Evolutionary conservation across 2,329 filamentous ascomycete genomes (phyloP).

Genomic region (Fusarium oligoseptatum): DNA sequence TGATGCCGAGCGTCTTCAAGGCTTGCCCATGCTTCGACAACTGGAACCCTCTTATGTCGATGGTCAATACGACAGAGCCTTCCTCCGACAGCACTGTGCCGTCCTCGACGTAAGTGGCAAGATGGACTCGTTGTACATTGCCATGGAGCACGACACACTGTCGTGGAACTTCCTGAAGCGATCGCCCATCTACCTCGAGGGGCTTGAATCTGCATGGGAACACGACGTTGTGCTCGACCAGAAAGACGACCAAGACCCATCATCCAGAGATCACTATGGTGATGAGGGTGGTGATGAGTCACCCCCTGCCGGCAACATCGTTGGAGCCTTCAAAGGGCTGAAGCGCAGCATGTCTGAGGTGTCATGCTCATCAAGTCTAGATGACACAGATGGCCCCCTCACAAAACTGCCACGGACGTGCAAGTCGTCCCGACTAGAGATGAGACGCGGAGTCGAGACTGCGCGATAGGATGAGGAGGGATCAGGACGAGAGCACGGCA

Average conservation of each 20-base stretch:
- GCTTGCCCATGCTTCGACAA: constrained; percentile 70
- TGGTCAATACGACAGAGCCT: constrained; percentile 62
- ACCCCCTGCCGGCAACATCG: constrained; percentile 39
- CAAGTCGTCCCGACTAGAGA: constrained; percentile 55
- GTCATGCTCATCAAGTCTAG: constrained; percentile 56
- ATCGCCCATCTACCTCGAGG: constrained; percentile 62
- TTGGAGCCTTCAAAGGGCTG: constrained; percentile 51
- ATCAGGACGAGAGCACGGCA: not conserved
- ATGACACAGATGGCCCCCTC: constrained; percentile 50
- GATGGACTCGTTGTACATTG: constrained; percentile 71
- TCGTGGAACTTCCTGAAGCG: constrained; percentile 67
- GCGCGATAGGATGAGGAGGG: constrained; percentile 28
- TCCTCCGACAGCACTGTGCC: constrained; percentile 67
- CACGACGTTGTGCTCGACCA: constrained; percentile 65
- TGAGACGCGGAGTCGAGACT: constrained; percentile 49
- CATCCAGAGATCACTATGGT: constrained; percentile 50
- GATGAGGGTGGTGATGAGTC: constrained; percentile 38
- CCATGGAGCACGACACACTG: constrained; percentile 66
- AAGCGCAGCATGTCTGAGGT: constrained; percentile 69
- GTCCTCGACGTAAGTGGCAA: constrained; percentile 67
- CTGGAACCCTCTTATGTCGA: constrained; percentile 60
- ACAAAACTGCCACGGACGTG: constrained; percentile 58
- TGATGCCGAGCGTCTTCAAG: constrained; percentile 66
- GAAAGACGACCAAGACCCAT: constrained; percentile 43
- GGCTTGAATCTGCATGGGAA: constrained; percentile 68